Evolutionary conservation across 257 asterid species (phyloP).

Genomic region (Solanum pimpinellifolium): DNA sequence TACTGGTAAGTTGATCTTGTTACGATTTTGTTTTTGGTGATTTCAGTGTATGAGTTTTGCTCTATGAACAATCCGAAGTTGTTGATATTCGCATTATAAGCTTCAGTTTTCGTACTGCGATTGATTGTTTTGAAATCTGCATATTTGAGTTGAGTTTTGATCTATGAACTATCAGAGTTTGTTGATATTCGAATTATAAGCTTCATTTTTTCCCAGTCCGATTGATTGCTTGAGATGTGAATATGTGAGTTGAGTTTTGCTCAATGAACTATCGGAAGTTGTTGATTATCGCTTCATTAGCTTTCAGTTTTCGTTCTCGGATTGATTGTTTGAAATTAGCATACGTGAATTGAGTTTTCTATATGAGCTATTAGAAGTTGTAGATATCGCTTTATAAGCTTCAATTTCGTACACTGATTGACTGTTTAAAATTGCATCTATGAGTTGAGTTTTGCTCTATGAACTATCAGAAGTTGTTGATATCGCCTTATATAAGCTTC

Average conservation of each 20-base stretch:
- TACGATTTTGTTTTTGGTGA: not conserved
- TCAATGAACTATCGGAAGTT: not conserved
- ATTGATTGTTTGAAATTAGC: not conserved
- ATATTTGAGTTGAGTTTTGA: not conserved
- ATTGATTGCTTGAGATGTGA: not conserved
- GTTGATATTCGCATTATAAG: not conserved
- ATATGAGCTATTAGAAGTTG: not conserved
- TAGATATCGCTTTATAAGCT: not conserved
- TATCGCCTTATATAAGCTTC: not conserved
- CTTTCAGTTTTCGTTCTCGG: not conserved
- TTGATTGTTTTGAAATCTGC: not conserved
- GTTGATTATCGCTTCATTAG: not conserved
- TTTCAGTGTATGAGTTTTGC: not conserved
- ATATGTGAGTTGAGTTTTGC: not conserved
- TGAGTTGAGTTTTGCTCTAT: not conserved
- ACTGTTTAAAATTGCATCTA: not conserved
- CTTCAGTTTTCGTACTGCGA: not conserved
- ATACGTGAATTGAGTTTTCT: not conserved
- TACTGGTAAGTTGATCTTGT: not conserved
- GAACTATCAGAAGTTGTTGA: not conserved
- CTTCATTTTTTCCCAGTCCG: not conserved
- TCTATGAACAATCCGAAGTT: not conserved
- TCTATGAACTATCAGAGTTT: not conserved
- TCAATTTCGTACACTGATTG: not conserved
- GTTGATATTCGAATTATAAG: not conserved